Conservation (phyloP, 148 eudicot species). For the Pharnaceum exiguum region DNA sequence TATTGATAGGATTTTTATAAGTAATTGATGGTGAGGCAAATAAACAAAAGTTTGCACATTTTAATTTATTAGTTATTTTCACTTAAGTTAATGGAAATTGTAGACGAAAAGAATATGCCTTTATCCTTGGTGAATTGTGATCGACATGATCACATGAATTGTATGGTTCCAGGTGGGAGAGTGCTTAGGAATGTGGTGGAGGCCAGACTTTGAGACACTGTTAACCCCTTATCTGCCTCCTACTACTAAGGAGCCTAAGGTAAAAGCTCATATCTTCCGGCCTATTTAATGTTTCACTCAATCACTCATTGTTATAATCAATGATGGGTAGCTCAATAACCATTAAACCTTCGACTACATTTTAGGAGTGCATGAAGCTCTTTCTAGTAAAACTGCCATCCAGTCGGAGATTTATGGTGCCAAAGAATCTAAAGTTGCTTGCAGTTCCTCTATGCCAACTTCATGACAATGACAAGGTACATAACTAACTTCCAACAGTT, state of each 20-base stretch:
- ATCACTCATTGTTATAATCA: not conserved
- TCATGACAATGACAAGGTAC: slow-evolving; percentile 62
- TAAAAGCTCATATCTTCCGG: not conserved
- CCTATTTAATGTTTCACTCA: not conserved
- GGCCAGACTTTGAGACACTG: slow-evolving; percentile 49
- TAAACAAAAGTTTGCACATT: too few relatives aligned
- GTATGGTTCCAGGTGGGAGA: slow-evolving; percentile 49
- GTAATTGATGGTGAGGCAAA: too few relatives aligned
- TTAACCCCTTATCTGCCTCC: slow-evolving; percentile 60
- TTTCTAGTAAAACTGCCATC: slow-evolving; percentile 66
- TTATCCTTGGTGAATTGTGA: not conserved
- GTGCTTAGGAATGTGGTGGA: slow-evolving; percentile 82
- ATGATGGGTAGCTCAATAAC: not conserved
- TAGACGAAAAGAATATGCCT: not conserved
- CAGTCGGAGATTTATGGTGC: slow-evolving; percentile 49
- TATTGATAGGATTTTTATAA: too few relatives aligned
- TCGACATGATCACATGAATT: too few relatives aligned
- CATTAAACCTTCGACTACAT: not conserved
- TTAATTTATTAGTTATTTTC: too few relatives aligned
- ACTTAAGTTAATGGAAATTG: not conserved
- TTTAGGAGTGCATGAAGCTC: slow-evolving; percentile 68
- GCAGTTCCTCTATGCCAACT: slow-evolving; percentile 66
- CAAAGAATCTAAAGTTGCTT: slow-evolving; percentile 53
- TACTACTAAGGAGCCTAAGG: slow-evolving; percentile 59
- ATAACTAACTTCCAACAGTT: not conserved